Evolutionary conservation across 352 stramenopile species (phyloP).

Genomic region (Thraustotheca clavata): DNA sequence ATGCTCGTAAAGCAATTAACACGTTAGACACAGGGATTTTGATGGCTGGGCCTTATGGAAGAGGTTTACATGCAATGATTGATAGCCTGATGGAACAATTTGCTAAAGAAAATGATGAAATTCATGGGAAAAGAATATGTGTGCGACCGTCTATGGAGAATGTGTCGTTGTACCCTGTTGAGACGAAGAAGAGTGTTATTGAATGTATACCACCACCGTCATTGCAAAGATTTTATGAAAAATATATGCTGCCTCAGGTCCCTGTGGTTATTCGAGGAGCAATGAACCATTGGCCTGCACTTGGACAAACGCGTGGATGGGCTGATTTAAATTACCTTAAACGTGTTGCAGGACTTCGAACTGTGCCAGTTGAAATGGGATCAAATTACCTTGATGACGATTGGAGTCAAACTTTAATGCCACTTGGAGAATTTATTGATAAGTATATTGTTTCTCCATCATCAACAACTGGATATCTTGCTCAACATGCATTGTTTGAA

Average conservation of each 20-base stretch:
- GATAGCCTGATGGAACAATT: conserved; percentile 24
- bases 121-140: conserved; percentile 20
- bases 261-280: conserved; percentile 66
- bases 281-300: conserved; percentile 77
- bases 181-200: conserved; percentile 34
- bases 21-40: conserved; percentile 42
- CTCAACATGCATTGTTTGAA: conserved; percentile 86
- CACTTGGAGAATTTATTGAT: conserved; percentile 70
- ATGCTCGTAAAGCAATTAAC: neutral
- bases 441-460: conserved; percentile 32
- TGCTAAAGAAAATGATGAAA: neutral
- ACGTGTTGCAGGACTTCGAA: conserved; percentile 54
- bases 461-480: conserved; percentile 54
- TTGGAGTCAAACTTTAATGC: conserved; percentile 75
- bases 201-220: conserved; percentile 33
- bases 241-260: conserved; percentile 49
- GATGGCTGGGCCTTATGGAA: conserved; percentile 52
- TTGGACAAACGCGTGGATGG: conserved; percentile 48
- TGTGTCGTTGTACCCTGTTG: conserved; percentile 24
- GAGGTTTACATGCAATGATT: conserved; percentile 43
- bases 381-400: conserved; percentile 75
- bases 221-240: conserved; percentile 41
- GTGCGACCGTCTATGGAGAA: conserved; percentile 23
- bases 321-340: conserved; percentile 58
- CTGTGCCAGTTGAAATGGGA: conserved; percentile 75